These are phyloP conservation scores for Agrocybe chaxingu DNA, from an alignment of 768 basidiomycete species.

Conservation along the genomic window DNA sequence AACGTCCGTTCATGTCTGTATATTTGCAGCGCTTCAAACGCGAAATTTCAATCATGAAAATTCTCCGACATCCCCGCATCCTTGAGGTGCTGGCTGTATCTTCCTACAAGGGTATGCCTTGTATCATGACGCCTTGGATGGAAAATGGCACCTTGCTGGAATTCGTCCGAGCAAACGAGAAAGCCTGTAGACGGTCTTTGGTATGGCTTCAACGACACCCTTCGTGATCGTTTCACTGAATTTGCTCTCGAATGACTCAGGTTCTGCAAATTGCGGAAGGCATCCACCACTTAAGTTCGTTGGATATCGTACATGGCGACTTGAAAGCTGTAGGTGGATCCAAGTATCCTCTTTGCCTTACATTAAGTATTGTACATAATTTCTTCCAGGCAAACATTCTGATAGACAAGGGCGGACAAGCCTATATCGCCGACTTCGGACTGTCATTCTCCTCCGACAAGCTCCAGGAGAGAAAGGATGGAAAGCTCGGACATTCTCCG, in stretches of 20 bases:
- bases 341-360: neutral
- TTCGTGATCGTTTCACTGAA: neutral
- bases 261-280: slow-evolving; percentile 25
- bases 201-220: neutral
- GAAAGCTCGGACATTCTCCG: too few relatives aligned
- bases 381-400: slow-evolving; percentile 12
- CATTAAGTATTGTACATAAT: neutral
- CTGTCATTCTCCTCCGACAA: slow-evolving; percentile 1
- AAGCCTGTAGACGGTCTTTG: neutral
- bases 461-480: neutral
- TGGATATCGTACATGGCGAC: slow-evolving; percentile 35
- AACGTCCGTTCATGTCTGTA: neutral
- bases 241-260: slow-evolving; percentile 7
- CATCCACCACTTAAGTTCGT: slow-evolving; percentile 21
- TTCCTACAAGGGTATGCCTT: slow-evolving; percentile 1
- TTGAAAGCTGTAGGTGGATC: slow-evolving; percentile 28
- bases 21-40: slow-evolving; percentile 4
- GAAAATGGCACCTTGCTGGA: slow-evolving; percentile 21
- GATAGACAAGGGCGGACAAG: slow-evolving; percentile 6
- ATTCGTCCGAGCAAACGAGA: slow-evolving; percentile 8
- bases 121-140: slow-evolving; percentile 29
- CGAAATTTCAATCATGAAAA: slow-evolving; percentile 11
- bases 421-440: slow-evolving; percentile 16
- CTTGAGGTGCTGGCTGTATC: slow-evolving; percentile 5
- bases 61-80: slow-evolving; percentile 12